Evolutionary conservation across 345 rosid genomes (phyloP).

Genomic region (Boechera stricta): DNA sequence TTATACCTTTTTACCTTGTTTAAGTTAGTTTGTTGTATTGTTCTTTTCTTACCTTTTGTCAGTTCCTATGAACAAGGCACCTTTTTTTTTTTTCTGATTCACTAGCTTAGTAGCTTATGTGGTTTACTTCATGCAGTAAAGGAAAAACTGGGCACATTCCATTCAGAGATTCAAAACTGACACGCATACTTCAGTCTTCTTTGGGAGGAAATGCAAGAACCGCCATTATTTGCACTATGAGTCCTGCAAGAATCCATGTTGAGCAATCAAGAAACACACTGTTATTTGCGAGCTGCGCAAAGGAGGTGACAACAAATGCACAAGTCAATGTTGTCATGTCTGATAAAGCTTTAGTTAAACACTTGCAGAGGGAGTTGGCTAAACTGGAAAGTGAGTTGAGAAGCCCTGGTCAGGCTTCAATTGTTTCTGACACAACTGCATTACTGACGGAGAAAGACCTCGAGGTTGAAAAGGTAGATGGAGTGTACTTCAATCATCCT

Average conservation of each 20-base stretch:
- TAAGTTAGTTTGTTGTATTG: slow-evolving; percentile 13
- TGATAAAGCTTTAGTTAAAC: slow-evolving; percentile 87
- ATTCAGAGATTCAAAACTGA: slow-evolving; percentile 90
- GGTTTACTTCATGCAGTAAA: slow-evolving; percentile 68
- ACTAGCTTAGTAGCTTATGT: slow-evolving; percentile 16
- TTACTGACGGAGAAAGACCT: slow-evolving; percentile 70
- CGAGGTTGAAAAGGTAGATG: slow-evolving; percentile 71
- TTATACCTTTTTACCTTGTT: slow-evolving; percentile 10
- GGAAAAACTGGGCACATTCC: slow-evolving; percentile 91
- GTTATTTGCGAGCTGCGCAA: slow-evolving; percentile 92
- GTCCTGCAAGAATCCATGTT: slow-evolving; percentile 88
- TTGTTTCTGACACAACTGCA: slow-evolving; percentile 49
- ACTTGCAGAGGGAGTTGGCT: slow-evolving; percentile 81
- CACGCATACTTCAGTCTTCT: slow-evolving; percentile 90
- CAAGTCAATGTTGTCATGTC: slow-evolving; percentile 87
- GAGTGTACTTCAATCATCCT: slow-evolving; percentile 31
- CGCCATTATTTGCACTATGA: slow-evolving; percentile 88
- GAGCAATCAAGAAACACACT: slow-evolving; percentile 94
- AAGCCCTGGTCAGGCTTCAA: slow-evolving; percentile 48
- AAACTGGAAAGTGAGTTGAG: slow-evolving; percentile 80
- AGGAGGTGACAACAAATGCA: slow-evolving; percentile 87
- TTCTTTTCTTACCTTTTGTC: slow-evolving; percentile 8
- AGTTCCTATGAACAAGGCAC: background rate
- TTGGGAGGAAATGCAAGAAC: slow-evolving; percentile 92
- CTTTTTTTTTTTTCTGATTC: background rate